phyloP scores from a whole-genome alignment of 768 basidiomycete species.

The Phylloporus sp. region DNA sequence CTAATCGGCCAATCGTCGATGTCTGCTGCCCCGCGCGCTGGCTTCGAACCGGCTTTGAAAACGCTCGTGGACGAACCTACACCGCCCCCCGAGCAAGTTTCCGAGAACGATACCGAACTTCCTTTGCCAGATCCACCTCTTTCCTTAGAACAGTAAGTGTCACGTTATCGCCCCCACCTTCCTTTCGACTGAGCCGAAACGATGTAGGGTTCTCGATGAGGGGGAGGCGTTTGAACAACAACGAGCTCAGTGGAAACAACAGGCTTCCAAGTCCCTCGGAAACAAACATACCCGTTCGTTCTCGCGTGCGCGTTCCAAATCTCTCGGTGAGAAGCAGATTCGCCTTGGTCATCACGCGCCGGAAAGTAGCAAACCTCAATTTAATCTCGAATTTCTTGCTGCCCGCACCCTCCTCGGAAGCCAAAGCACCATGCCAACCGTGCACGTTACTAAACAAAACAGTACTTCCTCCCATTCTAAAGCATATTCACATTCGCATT shows the following conservation, averaged over 20 bases:
- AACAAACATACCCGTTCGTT: slow-evolving; percentile 59
- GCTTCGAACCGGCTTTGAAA: slow-evolving; percentile 20
- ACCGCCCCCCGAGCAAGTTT: background rate
- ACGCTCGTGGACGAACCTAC: slow-evolving; percentile 12
- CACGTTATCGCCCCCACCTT: background rate
- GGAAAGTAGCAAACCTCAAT: slow-evolving; percentile 19
- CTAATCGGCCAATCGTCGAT: slow-evolving; percentile 7
- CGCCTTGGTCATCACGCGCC: slow-evolving; percentile 13
- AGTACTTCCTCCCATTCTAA: slow-evolving; percentile 23
- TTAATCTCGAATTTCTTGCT: slow-evolving; percentile 53
- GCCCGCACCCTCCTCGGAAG: slow-evolving; percentile 63
- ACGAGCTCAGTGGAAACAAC: slow-evolving; percentile 60
- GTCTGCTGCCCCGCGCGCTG: background rate
- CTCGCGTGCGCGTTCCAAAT: slow-evolving; percentile 50
- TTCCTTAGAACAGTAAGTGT: slow-evolving; percentile 45
- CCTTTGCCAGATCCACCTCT: slow-evolving; percentile 54
- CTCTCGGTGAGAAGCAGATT: slow-evolving; percentile 20
- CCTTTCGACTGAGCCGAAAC: background rate
- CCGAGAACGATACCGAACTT: slow-evolving; percentile 42
- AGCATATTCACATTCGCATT: slow-evolving; percentile 27
- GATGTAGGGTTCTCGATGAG: slow-evolving; percentile 60
- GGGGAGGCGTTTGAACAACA: slow-evolving; percentile 56
- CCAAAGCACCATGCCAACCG: slow-evolving; percentile 49
- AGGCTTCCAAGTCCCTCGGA: slow-evolving; percentile 59
- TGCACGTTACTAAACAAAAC: slow-evolving; percentile 21